These are phyloP conservation scores for Mycena floridula DNA, from an alignment of 768 basidiomycete species.

Conservation along the genomic window DNA sequence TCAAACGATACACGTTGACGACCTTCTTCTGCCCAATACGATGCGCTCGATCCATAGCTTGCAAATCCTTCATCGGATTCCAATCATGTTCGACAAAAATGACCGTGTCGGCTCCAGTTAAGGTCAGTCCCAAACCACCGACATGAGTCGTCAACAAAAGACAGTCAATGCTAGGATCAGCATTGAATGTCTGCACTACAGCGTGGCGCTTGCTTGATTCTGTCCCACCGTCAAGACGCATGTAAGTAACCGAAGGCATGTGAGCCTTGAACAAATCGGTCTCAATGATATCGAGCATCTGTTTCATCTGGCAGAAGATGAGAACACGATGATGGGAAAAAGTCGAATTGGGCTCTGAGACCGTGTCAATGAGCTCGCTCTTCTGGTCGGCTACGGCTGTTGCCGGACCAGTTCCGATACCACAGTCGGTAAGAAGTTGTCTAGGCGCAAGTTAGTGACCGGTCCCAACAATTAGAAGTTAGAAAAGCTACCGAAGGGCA, in stretches of 20 bases:
- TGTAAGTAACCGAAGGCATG: slow-evolving; percentile 97
- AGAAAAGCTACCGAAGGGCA: slow-evolving; percentile 68
- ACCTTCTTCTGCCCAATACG: slow-evolving; percentile 98
- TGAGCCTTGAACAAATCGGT: slow-evolving; percentile 82
- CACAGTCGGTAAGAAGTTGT: slow-evolving; percentile 91
- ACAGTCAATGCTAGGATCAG: slow-evolving; percentile 96
- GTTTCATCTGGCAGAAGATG: slow-evolving; percentile 99
- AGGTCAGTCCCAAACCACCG: slow-evolving; percentile 89
- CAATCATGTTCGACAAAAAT: slow-evolving; percentile 99
- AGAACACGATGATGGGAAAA: slow-evolving; percentile 97
- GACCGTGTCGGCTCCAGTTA: slow-evolving; percentile 98
- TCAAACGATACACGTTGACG: slow-evolving; percentile 95
- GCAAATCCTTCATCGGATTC: slow-evolving; percentile 99
- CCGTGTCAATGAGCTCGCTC: slow-evolving; percentile 59
- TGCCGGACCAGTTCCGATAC: slow-evolving; percentile 47
- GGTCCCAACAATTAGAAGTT: background rate
- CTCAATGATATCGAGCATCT: slow-evolving; percentile 98
- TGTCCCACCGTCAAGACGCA: slow-evolving; percentile 93
- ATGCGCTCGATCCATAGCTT: slow-evolving; percentile 99
- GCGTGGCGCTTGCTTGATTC: slow-evolving; percentile 94
- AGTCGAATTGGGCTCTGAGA: slow-evolving; percentile 37
- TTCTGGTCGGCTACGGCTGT: slow-evolving; percentile 50
- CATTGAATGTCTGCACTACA: slow-evolving; percentile 96
- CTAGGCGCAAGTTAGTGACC: slow-evolving; percentile 32
- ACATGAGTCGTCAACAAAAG: slow-evolving; percentile 94